Evolutionary conservation across 306 rosid species (phyloP), one percentile per base, ranked within the genome.

Genomic region (Citrullus mucosospermus): DNA sequence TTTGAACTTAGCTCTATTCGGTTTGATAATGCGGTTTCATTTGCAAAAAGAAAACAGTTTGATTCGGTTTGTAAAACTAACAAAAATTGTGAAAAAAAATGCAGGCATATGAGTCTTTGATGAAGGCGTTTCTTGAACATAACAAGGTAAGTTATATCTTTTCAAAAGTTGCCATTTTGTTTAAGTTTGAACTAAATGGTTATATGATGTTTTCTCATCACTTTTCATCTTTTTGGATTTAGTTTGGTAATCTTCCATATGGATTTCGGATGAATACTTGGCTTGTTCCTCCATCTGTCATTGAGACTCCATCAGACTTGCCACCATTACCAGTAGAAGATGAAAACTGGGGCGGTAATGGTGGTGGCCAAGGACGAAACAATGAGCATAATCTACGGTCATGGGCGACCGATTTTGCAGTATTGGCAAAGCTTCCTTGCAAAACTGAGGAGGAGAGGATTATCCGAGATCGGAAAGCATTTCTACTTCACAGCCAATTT

Each of bases 211-310:
- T 63, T 76, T 63, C 65, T 68, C 76, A 80, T 78, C 63, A 79
- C 20, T 51, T 22, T 78, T 0, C 39, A 7, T 67, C 30, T 48
- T 68, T 66, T 54, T 53, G 6, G 67, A 54, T 41, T 43, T 89
- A 95, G 98, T 95, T 95, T 88, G 98, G 98, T 56, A 93, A 95
- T 85, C 93, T 92, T 83, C 97, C 98, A 9, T 95, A 91, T 72
- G 97, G 98, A 80, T 90, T 91, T 78, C 96, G 97, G 86, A 89
- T 91, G 66, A 95, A 95, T 73, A 90, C 98, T 39, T 95, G 98
- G 98, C 96, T 95, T 69, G 96, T 88, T 32, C 97, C 96, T 88
- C 97, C 98, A 17, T 88, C 92, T 6, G 73, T 88, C 66, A 85
- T 86, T 0, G 98, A 92, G 75, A 87, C 88, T 82, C 87, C 94